Evolutionary conservation across 2,329 filamentous ascomycete genomes (phyloP), one percentile per base, ranked within the genome.

Genomic region (Botrytis byssoidea): DNA sequence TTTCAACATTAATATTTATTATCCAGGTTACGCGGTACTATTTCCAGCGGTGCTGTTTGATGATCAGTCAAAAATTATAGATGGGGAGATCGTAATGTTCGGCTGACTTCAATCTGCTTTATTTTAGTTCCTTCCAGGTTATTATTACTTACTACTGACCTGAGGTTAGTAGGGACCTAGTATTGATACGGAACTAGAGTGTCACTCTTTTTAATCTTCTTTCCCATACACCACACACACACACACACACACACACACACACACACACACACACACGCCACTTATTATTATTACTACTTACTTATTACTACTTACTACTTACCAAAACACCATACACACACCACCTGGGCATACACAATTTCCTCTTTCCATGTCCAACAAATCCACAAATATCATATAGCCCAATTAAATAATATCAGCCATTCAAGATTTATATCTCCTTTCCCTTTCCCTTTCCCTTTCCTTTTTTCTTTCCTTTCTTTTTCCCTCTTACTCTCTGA

Each of bases 331-430:
- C 42, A 44, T 44, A 44, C 16, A 18, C 2, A 44, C 42, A 46
- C 44, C 44, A 46, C 37, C 37, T 40, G 10, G 1, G 37, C 37
- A 40, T 18, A 25, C 46, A 4, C 22, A 22, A 48, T 48, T 55
- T 16, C 51, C 5, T 29, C 18, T 55, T 29, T 55, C 35, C 61
- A 64, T n/a, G 1, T 64, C 22, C 14, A 29, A 29, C 48, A 42
- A 59, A 22, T 40, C 48, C 46, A 69, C 42, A 35, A 48, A 46
- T 66, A 35, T 35, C 40, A 46, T 65, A 61, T 32, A 64, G 35
- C 18, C 40, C 48, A 69, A 29, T 60, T 60, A 32, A 59, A 70
- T 70, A 25, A 44, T 40, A 70, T 70, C 55, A 60, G 8, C 51
- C 14, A 20, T 70, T 18, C 29, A 57, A 59, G 20, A 42, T 70